Evolutionary conservation across 148 eudicot species (phyloP), one percentile per base, ranked within the genome.

Genomic region (Beta vulgaris): DNA sequence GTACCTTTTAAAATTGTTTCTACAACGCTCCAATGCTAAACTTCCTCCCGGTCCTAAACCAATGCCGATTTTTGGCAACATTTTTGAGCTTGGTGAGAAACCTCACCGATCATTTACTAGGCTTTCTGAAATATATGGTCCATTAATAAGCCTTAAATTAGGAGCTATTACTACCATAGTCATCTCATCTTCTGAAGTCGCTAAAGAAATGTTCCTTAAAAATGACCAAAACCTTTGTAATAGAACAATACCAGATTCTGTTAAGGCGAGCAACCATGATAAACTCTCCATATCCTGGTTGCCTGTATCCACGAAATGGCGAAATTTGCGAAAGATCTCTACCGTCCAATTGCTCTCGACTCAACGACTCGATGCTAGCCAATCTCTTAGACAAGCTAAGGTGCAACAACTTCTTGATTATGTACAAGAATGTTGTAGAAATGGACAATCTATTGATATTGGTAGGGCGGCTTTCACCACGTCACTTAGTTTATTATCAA

Each of bases 401-500:
- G 86, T 80, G 15, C 43, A 61, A 14, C 75, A 77, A 46, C 78
- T 83, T 0, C 55, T 62, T 15, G 75, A 65, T 19, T 28, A 76
- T 13, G 83, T 83, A 25, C 72, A 65, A 54, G 75, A 69, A 32
- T 73, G 75, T 54, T 46, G 78, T 37, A 7, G 60, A 6, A 42
- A 21, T 0, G 78, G 83, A 0, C 19, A 68, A 34, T 11, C 80
- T 1, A 76, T 82, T 1, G 82, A 82, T 49, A 78, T 82, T 4
- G 82, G 82, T 0, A 40, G 67, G 28, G 82, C 76, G 0, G 57
- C 69, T 35, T 82, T 82, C 43, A 76, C 82, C 0, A 79, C 85
- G 0, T 35, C 77, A 11, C 75, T 82, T 14, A 82, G 74, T 44
- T 76, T 82, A 35, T 66, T 82, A 71, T 82, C 85, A 34, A 82